Conservation (phyloP, 2,329 filamentous ascomycete genomes). For the Microcyclospora pomicola region DNA sequence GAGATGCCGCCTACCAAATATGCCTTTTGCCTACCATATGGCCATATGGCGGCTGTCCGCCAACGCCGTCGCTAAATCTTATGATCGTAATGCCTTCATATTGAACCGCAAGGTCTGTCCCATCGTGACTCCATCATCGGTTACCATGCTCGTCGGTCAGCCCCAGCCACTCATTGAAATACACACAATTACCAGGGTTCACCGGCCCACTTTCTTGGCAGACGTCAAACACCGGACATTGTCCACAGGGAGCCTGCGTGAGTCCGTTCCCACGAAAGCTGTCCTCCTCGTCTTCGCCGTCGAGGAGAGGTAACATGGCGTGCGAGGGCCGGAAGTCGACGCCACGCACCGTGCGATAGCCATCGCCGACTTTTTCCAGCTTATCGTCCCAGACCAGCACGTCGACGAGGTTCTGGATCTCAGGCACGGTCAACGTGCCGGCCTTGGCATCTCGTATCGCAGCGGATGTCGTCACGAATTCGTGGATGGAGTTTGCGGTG, state of each 20-base stretch:
- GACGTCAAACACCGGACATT: conserved; percentile 83
- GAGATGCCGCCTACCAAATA: no score
- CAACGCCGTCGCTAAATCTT: conserved; percentile 7
- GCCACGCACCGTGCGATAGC: conserved; percentile 34
- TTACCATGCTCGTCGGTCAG: conserved; percentile 1
- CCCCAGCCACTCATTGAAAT: conserved; percentile 71
- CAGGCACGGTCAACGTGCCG: conserved; percentile 42
- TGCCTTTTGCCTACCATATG: no score
- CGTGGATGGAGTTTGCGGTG: conserved; percentile 63
- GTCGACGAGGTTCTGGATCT: conserved; percentile 75
- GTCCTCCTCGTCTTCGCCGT: conserved; percentile 29
- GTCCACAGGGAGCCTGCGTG: conserved; percentile 79
- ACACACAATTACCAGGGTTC: conserved; percentile 78
- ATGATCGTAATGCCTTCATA: conserved; percentile 1
- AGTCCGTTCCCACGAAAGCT: conserved; percentile 49
- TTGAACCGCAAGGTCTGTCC: neutral
- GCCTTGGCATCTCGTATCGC: conserved; percentile 56
- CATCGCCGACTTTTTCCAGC: conserved; percentile 48
- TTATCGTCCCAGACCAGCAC: conserved; percentile 81
- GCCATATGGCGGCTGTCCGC: neutral
- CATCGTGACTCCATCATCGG: neutral
- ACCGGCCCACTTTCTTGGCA: conserved; percentile 87
- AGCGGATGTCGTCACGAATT: conserved; percentile 53
- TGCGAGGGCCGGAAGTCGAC: conserved; percentile 15
- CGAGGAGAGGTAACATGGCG: conserved; percentile 4